These are phyloP conservation scores for Serendipita vermifera DNA, from an alignment of 768 basidiomycete genomes.

Conservation along the genomic window DNA sequence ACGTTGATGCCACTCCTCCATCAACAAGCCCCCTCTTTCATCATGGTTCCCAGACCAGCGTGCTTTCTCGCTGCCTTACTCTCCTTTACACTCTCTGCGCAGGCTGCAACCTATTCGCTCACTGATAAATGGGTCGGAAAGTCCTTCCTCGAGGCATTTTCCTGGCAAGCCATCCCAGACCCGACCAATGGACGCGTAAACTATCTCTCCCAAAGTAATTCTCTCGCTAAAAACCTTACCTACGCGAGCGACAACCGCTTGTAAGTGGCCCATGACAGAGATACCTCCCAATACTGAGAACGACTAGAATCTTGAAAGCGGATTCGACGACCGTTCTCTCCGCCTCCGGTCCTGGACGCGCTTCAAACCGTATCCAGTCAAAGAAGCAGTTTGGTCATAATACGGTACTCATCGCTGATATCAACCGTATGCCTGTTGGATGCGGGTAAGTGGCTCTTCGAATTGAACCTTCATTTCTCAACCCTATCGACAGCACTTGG, in stretches of 20 bases:
- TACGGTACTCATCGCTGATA: constrained; percentile 28
- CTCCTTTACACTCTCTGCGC: too few species aligned
- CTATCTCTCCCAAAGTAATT: constrained; percentile 37
- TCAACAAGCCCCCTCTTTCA: too few species aligned
- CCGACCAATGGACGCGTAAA: constrained; percentile 55
- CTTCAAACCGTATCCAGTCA: constrained; percentile 44
- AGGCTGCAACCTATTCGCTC: constrained; percentile 34
- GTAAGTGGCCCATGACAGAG: not conserved
- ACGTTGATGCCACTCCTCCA: too few species aligned
- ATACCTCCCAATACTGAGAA: not conserved
- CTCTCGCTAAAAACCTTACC: constrained; percentile 42
- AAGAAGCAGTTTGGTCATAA: constrained; percentile 34
- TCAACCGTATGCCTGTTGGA: constrained; percentile 49
- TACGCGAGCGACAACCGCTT: constrained; percentile 33
- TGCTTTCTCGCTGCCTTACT: too few species aligned
- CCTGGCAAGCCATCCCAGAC: constrained; percentile 37
- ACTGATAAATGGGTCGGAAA: constrained; percentile 34
- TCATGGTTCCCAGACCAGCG: too few species aligned
- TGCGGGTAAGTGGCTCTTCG: constrained; percentile 6
- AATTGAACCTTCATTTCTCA: not conserved
- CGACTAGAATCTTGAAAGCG: constrained; percentile 35
- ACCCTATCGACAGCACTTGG: constrained; percentile 27
- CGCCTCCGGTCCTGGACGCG: constrained; percentile 39
- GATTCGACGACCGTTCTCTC: constrained; percentile 37
- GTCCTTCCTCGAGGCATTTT: constrained; percentile 41